Conservation (phyloP, 2,329 filamentous ascomycete species). For the Microsporum canis region DNA sequence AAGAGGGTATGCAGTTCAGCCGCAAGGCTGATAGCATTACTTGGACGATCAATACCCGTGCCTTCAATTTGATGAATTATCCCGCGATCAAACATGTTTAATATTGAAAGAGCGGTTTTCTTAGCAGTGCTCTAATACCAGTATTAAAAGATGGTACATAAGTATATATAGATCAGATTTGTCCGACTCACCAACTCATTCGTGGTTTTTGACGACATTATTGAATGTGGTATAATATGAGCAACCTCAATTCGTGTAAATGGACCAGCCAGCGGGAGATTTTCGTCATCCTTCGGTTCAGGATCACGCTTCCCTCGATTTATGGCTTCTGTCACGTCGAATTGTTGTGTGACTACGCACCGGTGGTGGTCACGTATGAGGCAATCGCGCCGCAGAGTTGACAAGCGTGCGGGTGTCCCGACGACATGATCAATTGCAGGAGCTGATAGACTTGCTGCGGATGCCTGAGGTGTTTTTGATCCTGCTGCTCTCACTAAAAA, state of each 20-base stretch:
- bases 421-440: constrained; percentile 9
- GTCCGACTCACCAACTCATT: constrained; percentile 7
- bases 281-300: constrained; percentile 15
- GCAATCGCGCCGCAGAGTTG: constrained; percentile 12
- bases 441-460: constrained; percentile 11
- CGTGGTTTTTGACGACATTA: constrained; percentile 8
- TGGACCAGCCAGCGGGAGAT: constrained; percentile 8
- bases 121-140: constrained; percentile 22
- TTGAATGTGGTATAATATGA: constrained; percentile 17
- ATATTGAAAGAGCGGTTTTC: constrained; percentile 26
- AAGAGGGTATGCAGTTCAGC: constrained; percentile 3
- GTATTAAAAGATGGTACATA: constrained; percentile 1
- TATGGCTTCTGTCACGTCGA: constrained; percentile 13
- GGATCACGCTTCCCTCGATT: constrained; percentile 12
- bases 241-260: constrained; percentile 16
- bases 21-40: background rate
- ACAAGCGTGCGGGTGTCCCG: constrained; percentile 1
- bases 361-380: constrained; percentile 15
- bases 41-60: constrained; percentile 21
- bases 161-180: constrained; percentile 1
- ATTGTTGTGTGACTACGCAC: constrained; percentile 15
- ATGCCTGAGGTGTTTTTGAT: constrained; percentile 13
- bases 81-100: constrained; percentile 34
- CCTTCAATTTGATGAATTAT: constrained; percentile 29
- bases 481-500: constrained; percentile 14